phyloP scores from a whole-genome alignment of 805 yeast species.

The Ogataea chonburiensis region DNA sequence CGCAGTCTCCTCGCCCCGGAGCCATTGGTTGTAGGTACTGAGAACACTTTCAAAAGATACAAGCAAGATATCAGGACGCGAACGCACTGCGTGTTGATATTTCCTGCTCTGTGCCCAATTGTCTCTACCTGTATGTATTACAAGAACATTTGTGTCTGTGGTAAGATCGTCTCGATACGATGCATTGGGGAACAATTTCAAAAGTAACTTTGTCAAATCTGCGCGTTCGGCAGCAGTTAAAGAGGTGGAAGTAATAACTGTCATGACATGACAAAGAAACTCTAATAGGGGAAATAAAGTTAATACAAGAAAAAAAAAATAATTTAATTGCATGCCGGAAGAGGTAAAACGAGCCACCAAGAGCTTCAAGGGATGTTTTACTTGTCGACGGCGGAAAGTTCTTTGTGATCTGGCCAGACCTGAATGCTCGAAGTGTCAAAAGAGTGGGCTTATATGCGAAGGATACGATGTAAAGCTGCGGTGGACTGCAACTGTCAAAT shows the following conservation, averaged over 20 bases:
- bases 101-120: conserved; percentile 47
- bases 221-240: conserved; percentile 20
- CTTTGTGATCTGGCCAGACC: conserved; percentile 78
- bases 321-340: conserved; percentile 2
- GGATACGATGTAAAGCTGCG: conserved; percentile 81
- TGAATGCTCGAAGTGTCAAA: conserved; percentile 65
- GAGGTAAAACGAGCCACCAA: conserved; percentile 50
- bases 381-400: conserved; percentile 78
- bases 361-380: conserved; percentile 85
- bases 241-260: conserved; percentile 30
- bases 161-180: conserved; percentile 29
- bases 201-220: conserved; percentile 17
- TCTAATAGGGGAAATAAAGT: no score
- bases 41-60: conserved; percentile 47
- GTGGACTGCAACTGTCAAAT: conserved; percentile 65
- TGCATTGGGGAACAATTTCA: conserved; percentile 16
- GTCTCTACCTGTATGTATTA: conserved; percentile 25
- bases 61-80: conserved; percentile 57
- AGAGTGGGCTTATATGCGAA: conserved; percentile 66
- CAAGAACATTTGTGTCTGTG: conserved; percentile 25
- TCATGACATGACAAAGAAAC: conserved; percentile 5
- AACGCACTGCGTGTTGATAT: conserved; percentile 46
- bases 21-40: conserved; percentile 50
- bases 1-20: conserved; percentile 42
- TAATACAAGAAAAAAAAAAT: conserved; percentile 1